These are phyloP conservation scores for Dimocarpus longan DNA, from an alignment of 345 rosid species.

Conservation along the genomic window DNA sequence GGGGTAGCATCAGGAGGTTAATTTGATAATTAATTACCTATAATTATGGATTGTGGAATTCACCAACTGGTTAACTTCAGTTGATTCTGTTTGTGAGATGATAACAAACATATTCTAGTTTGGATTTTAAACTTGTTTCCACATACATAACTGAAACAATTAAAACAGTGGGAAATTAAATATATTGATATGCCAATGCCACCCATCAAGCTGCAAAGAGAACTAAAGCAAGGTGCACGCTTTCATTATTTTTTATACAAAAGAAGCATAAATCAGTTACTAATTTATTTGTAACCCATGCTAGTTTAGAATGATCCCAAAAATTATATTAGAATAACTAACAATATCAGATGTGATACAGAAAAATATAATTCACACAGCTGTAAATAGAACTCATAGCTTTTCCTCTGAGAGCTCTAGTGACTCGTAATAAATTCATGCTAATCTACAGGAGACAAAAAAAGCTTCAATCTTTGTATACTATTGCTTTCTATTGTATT, in stretches of 20 bases:
- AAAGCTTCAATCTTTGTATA: not conserved
- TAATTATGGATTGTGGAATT: not conserved
- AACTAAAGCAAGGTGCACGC: too few species aligned
- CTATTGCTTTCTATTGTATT: not conserved
- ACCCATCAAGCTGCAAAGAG: not conserved
- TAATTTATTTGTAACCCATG: not conserved
- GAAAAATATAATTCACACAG: not conserved
- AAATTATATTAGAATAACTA: not conserved
- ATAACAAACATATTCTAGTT: too few species aligned
- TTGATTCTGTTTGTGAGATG: not conserved
- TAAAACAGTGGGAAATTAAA: not conserved
- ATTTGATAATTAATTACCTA: not conserved
- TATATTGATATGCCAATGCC: not conserved
- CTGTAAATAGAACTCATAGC: not conserved
- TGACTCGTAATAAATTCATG: not conserved
- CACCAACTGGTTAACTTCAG: not conserved
- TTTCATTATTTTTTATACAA: too few species aligned
- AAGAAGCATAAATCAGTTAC: not conserved
- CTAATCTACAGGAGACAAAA: not conserved
- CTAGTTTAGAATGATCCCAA: not conserved
- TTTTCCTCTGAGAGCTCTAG: not conserved
- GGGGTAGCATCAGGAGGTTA: too few species aligned
- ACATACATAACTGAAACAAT: slow-evolving; percentile 1
- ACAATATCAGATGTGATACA: not conserved
- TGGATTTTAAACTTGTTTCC: not conserved